Percentiles rank a stretch among this genome's conserved stretches.
Evolutionary conservation across 441 rosid species (phyloP).

Genomic region (Erysimum pusillum): DNA sequence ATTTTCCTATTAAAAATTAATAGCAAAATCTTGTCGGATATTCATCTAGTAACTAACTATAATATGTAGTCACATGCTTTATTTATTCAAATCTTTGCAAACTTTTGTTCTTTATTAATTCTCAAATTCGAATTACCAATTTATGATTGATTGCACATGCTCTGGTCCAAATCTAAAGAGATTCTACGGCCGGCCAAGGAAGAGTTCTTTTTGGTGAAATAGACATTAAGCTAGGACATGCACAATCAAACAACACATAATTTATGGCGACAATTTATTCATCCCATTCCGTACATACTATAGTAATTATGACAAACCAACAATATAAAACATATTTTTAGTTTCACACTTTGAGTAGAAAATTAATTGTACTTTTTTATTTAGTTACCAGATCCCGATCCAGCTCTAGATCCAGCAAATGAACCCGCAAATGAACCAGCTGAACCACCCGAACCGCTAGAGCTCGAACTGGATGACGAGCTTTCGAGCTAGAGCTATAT

Average conservation of each 20-base stretch:
- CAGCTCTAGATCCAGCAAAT: constrained; percentile 72
- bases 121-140: background rate
- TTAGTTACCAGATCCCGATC: constrained; percentile 58
- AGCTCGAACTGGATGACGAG: constrained; percentile 54
- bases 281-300: constrained; percentile 25
- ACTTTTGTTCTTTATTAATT: background rate
- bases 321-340: constrained; percentile 18
- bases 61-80: background rate
- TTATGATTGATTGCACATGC: constrained; percentile 14
- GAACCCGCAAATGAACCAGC: constrained; percentile 79
- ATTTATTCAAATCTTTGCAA: background rate
- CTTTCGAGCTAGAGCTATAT: constrained; percentile 56
- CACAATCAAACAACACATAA: constrained; percentile 22
- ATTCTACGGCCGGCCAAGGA: constrained; percentile 14
- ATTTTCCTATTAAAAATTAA: background rate
- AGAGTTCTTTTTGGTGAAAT: background rate
- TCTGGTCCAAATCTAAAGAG: constrained; percentile 14
- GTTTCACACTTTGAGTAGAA: constrained; percentile 24
- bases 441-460: constrained; percentile 44
- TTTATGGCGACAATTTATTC: constrained; percentile 31
- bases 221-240: background rate
- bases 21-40: background rate
- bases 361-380: background rate
- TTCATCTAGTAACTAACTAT: constrained; percentile 3
- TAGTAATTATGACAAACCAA: constrained; percentile 22